Percentiles rank a stretch among this genome's conserved stretches.
These are phyloP conservation scores for Bipolaris oryzae DNA, from an alignment of 2,329 filamentous ascomycete genomes.

Conservation along the genomic window DNA sequence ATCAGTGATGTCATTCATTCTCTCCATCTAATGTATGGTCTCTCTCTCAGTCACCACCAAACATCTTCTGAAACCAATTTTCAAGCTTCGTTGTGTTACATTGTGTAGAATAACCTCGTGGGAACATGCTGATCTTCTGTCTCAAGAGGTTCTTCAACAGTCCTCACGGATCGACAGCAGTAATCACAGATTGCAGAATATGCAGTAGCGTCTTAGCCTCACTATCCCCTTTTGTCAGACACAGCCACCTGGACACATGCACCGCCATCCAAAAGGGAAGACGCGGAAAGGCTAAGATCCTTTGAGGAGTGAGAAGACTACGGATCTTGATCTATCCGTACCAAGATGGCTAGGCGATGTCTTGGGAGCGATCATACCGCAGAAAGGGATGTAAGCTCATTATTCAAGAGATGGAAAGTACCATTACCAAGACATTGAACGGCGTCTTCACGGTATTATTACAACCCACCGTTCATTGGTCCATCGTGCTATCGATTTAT, in stretches of 20 bases:
- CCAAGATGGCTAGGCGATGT: conserved; percentile 38
- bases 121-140: not conserved
- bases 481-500: not conserved
- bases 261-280: conserved; percentile 13
- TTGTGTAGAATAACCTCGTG: not conserved
- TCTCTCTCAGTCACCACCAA: not conserved
- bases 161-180: not conserved
- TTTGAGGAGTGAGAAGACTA: conserved; percentile 12
- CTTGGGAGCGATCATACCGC: conserved; percentile 29
- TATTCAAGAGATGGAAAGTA: conserved; percentile 14
- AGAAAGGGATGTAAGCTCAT: conserved; percentile 11
- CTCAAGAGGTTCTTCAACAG: not conserved
- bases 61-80: too few relatives aligned
- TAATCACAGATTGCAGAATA: not conserved
- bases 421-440: conserved; percentile 10
- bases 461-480: conserved; percentile 6
- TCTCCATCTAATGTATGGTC: not conserved
- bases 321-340: conserved; percentile 31
- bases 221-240: conserved; percentile 6
- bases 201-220: conserved; percentile 7
- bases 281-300: conserved; percentile 16
- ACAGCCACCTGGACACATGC: conserved; percentile 18
- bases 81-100: too few relatives aligned
- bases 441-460: conserved; percentile 3
- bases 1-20: conserved; percentile 9